Conservation (phyloP, 441 rosid genomes). For the Arabidopsis hybrid region DNA sequence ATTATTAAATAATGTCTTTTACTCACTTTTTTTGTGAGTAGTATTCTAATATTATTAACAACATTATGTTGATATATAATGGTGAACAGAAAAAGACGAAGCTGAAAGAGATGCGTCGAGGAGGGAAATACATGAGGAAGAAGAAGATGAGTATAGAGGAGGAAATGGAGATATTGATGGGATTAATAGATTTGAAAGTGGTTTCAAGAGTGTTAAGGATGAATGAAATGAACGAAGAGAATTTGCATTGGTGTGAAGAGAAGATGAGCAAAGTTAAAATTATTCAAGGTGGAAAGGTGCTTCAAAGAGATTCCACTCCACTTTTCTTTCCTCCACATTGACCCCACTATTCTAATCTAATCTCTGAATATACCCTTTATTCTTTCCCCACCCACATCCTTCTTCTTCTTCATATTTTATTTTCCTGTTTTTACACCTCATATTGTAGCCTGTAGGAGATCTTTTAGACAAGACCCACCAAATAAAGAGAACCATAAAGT, state of each 20-base stretch:
- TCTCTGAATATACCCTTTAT: constrained; percentile 58
- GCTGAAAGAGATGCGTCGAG: constrained; percentile 76
- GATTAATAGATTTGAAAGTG: constrained; percentile 80
- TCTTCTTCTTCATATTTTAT: background rate
- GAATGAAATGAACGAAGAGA: constrained; percentile 71
- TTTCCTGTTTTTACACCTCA: constrained; percentile 23
- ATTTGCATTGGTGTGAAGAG: constrained; percentile 93
- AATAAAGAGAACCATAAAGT: constrained; percentile 36
- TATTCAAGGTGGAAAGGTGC: constrained; percentile 58
- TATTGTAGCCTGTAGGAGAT: constrained; percentile 30
- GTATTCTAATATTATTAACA: background rate
- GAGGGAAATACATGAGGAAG: constrained; percentile 74
- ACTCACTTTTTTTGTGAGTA: background rate
- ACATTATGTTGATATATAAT: background rate
- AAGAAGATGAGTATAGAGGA: constrained; percentile 71
- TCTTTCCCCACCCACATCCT: constrained; percentile 41
- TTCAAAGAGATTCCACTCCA: constrained; percentile 88
- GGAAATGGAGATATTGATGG: constrained; percentile 91
- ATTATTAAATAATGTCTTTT: background rate
- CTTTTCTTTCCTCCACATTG: constrained; percentile 95
- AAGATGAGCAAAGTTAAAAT: constrained; percentile 93
- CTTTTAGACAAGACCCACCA: constrained; percentile 38
- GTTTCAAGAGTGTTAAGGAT: constrained; percentile 91
- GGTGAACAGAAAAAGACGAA: constrained; percentile 73
- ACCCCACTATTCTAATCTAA: constrained; percentile 47